Evolutionary conservation across 2,329 filamentous ascomycete genomes (phyloP).

Genomic region (Cordyceps pruinosa): DNA sequence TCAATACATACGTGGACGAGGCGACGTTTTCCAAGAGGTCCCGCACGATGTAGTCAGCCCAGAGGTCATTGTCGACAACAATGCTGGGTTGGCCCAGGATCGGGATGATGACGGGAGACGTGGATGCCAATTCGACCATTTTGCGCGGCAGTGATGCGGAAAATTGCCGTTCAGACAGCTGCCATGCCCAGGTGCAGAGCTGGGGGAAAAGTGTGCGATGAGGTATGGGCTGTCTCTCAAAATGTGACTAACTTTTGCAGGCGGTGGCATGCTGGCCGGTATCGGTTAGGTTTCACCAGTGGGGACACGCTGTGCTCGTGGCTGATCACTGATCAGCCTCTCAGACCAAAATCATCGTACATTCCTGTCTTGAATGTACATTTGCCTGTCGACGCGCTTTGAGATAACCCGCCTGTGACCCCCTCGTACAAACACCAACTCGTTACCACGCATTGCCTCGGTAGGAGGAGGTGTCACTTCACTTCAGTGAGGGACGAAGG

Average conservation of each 20-base stretch:
- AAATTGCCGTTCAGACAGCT: constrained; percentile 2
- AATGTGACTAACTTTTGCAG: constrained; percentile 7
- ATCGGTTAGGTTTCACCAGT: constrained; percentile 5
- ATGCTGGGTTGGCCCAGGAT: constrained; percentile 89
- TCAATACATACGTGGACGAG: constrained; percentile 90
- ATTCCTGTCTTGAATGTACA: no score
- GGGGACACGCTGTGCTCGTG: background rate
- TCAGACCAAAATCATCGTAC: background rate
- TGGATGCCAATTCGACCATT: constrained; percentile 15
- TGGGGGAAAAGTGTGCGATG: background rate
- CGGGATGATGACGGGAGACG: constrained; percentile 54
- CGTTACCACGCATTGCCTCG: no score
- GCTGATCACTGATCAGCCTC: background rate
- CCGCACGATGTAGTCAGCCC: constrained; percentile 71
- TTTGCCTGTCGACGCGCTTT: no score
- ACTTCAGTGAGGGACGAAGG: no score
- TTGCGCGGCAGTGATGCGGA: background rate
- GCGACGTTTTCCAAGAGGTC: constrained; percentile 72
- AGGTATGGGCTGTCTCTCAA: background rate
- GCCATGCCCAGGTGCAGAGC: background rate
- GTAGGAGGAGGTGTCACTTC: no score
- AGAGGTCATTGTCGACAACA: constrained; percentile 84
- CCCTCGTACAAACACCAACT: no score
- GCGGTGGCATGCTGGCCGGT: background rate
- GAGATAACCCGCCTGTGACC: no score